These are phyloP conservation scores for Rosa multiflora DNA, from an alignment of 306 rosid species.

Conservation along the genomic window DNA sequence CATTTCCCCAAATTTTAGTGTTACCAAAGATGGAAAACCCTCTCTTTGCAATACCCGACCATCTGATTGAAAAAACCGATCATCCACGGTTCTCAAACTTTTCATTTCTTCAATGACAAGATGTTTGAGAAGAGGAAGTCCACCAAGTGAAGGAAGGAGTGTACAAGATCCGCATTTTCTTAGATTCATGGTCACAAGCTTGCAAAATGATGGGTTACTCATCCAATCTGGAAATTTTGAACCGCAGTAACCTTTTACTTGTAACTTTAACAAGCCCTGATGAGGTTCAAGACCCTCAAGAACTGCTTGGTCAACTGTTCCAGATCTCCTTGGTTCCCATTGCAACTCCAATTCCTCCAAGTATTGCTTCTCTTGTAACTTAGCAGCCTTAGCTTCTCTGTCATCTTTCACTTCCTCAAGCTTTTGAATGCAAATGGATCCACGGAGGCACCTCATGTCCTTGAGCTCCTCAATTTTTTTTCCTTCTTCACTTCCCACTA, in stretches of 20 bases:
- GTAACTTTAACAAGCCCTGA: neutral
- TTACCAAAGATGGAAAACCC: constrained; percentile 18
- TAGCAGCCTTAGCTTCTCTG: constrained; percentile 6
- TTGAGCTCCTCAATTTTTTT: constrained; percentile 16
- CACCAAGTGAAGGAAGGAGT: constrained; percentile 8
- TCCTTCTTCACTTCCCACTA: constrained; percentile 1
- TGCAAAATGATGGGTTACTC: constrained; percentile 7
- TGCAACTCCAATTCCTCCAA: constrained; percentile 23
- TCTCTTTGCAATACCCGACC: too few species aligned
- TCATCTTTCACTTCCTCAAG: constrained; percentile 21
- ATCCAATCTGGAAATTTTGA: constrained; percentile 22
- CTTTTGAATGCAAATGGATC: constrained; percentile 20
- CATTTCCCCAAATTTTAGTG: neutral
- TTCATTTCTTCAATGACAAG: constrained; percentile 10
- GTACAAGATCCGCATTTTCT: neutral
- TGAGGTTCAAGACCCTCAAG: constrained; percentile 17
- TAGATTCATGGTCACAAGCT: constrained; percentile 18
- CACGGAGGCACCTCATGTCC: constrained; percentile 17
- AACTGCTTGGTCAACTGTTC: neutral
- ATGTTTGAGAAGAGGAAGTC: constrained; percentile 20
- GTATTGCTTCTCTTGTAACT: constrained; percentile 17
- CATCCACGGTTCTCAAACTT: neutral
- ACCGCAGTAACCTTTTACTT: constrained; percentile 17
- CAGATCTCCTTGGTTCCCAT: constrained; percentile 1
- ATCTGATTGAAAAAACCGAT: neutral